Base-by-base conservation (phyloP, 2,329 filamentous ascomycete genomes). In the Cercospora sp. region DNA sequence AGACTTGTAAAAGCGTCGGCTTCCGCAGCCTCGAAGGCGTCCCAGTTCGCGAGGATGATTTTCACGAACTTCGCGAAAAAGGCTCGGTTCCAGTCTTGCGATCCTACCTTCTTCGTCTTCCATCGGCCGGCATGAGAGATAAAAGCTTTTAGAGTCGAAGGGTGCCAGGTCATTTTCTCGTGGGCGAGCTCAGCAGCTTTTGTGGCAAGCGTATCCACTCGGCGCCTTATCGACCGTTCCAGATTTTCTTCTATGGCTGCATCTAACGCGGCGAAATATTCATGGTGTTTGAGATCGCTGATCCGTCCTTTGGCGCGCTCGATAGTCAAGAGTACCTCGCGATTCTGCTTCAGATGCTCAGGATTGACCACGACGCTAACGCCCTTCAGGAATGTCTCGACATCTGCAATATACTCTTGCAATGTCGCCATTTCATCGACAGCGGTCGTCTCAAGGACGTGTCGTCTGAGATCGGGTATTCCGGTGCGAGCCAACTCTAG, bases 401-500 rank as follows among this genome's bases (percentile, higher is more conserved):
- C 49, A 2, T 28, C 7, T 26, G 49, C 24, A 4, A 59, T 59
- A 5, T 59, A 32, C 16, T 59, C 55, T 18, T 49, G 59, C 10
- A 40, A 10, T 5, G 16, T 9, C 3, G 34, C 59, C 59, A 61
- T 28, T 32, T 28, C 32, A 34, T 30, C 49, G 34, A 2, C 49
- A 2, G 34, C 51, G 7, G 53, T 57, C 13, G 9, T 9, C 1
- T 5, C 7, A 1, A 67, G 40, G 2, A 67, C 2, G 26, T 67
- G 65, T 0, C 32, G 10, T 28, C 65, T 58, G 1, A 77, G 62
- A 1, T 13, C 57, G 6, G 72, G 75, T 6, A 77, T 70, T 0
- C 71, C 73, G 1, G 75, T 77, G 37, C 18, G 37, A 5, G 63
- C 63, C 0, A 68, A 21, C 1, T 45, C 49, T 1, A 76, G 65